Evolutionary conservation across 768 basidiomycete species (phyloP), one percentile per base, ranked within the genome.

Genomic region (Rhodosporidiobolus sp.): DNA sequence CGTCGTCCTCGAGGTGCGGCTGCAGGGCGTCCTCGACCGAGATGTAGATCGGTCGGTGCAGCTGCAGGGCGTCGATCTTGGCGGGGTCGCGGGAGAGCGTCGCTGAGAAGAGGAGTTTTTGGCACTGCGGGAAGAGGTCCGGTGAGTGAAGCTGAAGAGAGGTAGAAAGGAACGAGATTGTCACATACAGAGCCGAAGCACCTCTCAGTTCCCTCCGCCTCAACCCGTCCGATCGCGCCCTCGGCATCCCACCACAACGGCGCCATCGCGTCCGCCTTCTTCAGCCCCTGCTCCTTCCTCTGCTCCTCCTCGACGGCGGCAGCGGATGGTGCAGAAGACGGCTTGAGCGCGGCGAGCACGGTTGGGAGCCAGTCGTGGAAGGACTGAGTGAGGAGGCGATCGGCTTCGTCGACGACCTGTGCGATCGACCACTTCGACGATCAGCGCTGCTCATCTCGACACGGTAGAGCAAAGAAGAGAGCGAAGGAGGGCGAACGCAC

Each of bases 321-420:
- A 10, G 19, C 11, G 14, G 28, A 30, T 24, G 38, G 14, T 7
- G 38, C 7, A 43, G 38, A 80, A 5, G 61, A 30, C 1, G 85
- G 83, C 49, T 82, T 86, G 17, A 88, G 90, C 12, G 91, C 92
- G n/a, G 85, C 82, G 14, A 96, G 83, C 7, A 98, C 90, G 78
- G 88, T 88, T 11, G 86, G 86, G 5, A 98, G 83, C 95, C 94
- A 99, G 79, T 92, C 91, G 81, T 98, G 94, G 82, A 96, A 98
- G 1, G 92, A 92, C 80, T 97, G 94, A 17, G 90, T 89, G 16
- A 99, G 85, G 0, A 99, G 85, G n/a, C 94, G 87, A 79, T 99
- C 96, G 0, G 96, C 96, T 82, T 99, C 96, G 80, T 99, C 96
- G 67, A 99, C 92, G 38, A 98, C 88, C 93, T 95, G 69, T 17